Conservation (phyloP, 208 protist species). For the Leishmania aethiopica region DNA sequence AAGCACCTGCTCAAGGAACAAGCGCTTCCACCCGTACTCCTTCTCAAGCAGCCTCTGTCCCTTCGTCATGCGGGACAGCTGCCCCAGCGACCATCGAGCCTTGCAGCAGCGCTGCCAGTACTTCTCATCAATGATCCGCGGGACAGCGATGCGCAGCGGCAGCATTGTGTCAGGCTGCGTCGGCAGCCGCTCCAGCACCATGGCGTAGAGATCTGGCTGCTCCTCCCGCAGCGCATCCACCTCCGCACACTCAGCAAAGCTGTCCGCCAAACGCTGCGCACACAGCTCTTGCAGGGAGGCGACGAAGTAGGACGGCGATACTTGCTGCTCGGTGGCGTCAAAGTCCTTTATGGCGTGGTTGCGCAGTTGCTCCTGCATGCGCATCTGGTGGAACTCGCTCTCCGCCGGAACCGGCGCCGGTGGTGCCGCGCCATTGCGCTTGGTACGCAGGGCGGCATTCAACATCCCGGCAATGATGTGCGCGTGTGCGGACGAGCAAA, state of each 20-base stretch:
- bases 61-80: conserved; percentile 54
- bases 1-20: conserved; percentile 82
- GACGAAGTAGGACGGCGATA: conserved; percentile 73
- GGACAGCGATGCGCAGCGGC: conserved; percentile 56
- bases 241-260: conserved; percentile 57
- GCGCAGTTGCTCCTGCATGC: conserved; percentile 52
- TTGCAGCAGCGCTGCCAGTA: conserved; percentile 79
- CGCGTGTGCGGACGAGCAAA: background rate
- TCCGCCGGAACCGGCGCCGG: conserved; percentile 7
- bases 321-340: conserved; percentile 31
- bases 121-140: conserved; percentile 42
- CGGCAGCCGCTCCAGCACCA: conserved; percentile 65
- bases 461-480: background rate
- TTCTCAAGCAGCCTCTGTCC: conserved; percentile 42
- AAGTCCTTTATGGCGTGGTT: conserved; percentile 22
- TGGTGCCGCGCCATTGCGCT: conserved; percentile 8
- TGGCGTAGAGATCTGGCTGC: conserved; percentile 60
- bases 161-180: conserved; percentile 38
- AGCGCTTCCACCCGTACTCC: conserved; percentile 79
- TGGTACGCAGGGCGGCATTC: conserved; percentile 12
- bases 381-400: conserved; percentile 75
- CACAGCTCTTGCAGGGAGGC: conserved; percentile 74
- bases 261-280: conserved; percentile 66
- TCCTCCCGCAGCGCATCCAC: conserved; percentile 64
- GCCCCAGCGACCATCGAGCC: conserved; percentile 82